Base-by-base conservation (phyloP, 78 protist genomes). In the Emiliania huxleyi region DNA sequence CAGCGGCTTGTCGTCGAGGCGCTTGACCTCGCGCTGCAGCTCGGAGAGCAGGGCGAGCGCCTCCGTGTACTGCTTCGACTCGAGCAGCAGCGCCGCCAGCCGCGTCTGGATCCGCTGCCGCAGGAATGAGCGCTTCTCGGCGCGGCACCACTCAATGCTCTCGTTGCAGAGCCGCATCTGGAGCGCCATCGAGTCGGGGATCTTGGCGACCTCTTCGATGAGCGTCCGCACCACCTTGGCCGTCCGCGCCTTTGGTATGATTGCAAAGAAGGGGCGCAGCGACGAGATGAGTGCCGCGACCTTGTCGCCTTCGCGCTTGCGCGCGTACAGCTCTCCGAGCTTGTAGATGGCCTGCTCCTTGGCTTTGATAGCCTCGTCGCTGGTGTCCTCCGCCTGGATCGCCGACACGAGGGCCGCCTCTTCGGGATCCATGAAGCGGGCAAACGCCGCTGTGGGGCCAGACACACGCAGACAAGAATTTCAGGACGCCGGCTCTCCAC, bases 1-100 rank as follows among this genome's bases (percentile, higher is more conserved):
- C 75, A 97, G 97, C 56, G 95, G 97, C 92, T 98, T 98, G 94
- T 99, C 99, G 93, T 99, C 99, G 37, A 98, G 95, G 42, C 94
- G 85, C 94, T 98, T 97, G 85, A 99, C 98, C 96, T 99, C 99
- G 43, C 91, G 23, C 69, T 98, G 90, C 33, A 99, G 94, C 44
- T 94, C n/a, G 38, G 44, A 37, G 44, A 96, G 42, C 26, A 96
- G 96, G 12, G 8, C 26, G 33, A 98, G 95, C 21, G 99, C 98
- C 44, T 69, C 73, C 2, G 46, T 44, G 94, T 92, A 97, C 44
- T 97, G 94, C 43, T 95, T n/a, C 71, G 62, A 69, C 38, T 96
- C 96, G 29, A 96, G 94, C 19, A 84, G 91, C 94, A 98, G 92
- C 21, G 93, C 91, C 44, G 96, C 96, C 8, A 98, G 96, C 43